Base-by-base conservation (phyloP, 352 stramenopile genomes). In the Globisporangium lucens region DNA sequence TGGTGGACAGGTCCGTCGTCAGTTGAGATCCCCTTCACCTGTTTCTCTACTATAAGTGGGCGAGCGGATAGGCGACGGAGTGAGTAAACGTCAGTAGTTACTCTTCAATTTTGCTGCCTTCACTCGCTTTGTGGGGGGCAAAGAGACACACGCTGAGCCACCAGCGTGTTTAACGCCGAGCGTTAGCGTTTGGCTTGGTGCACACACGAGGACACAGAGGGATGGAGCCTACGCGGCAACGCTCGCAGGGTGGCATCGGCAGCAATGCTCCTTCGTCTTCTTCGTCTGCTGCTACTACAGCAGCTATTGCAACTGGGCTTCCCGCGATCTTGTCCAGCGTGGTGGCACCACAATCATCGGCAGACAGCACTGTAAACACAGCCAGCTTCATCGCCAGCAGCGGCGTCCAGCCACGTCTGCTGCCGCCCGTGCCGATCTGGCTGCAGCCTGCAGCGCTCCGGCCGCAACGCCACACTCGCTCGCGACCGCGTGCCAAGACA, bases 401-500 rank as follows among this genome's bases (percentile, higher is more conserved):
- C 7, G 38, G 38, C 15, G 38, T 47, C 38, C 38, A 47, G 38
- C 13, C 38, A 47, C 38, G 38, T 47, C 20, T 55, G 20, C 49
- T 55, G n/a, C 49, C 49, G n/a, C n/a, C 49, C 9, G 24, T 55
- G n/a, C 49, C 49, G 49, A 55, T 55, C 49, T 55, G 49, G 49
- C 20, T 29, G 20, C 49, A 55, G 49, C n/a, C 49, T 7, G 3
- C 49, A 24, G 49, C n/a, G 5, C n/a, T 55, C 9, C 49, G 49
- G 2, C 49, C n/a, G 7, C 24, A 17, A 4, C 49, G n/a, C 20
- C 49, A 10, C 24, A 55, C 49, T 7, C 49, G 49, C 7, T 30
- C 49, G 20, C 33, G 56, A 5, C 35, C 56, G 20, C 56, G 56
- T 35, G 56, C 56, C 15, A 65, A 65, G 47, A 56, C 41, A 8